Conservation (phyloP, 2,329 filamentous ascomycete species). For the Aureobasidium mangrovei region DNA sequence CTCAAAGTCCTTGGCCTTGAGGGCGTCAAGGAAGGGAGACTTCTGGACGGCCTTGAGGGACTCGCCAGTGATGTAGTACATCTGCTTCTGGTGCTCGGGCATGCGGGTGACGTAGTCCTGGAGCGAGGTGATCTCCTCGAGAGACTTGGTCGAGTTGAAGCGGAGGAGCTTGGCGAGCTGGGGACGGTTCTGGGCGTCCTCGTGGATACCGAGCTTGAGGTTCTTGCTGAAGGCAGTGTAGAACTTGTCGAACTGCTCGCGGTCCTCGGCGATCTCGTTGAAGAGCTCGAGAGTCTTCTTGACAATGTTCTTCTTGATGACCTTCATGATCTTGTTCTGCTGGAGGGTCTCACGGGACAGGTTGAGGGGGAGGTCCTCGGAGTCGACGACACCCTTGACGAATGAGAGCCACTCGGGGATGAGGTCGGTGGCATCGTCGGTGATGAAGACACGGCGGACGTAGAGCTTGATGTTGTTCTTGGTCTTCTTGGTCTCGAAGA, state of each 20-base stretch:
- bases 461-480: conserved; percentile 99
- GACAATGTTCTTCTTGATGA: conserved; percentile 99
- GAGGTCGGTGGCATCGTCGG: conserved; percentile 96
- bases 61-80: conserved; percentile 99
- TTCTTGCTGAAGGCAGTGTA: conserved; percentile 99
- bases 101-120: conserved; percentile 98
- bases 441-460: conserved; percentile 99
- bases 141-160: conserved; percentile 98
- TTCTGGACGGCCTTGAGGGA: conserved; percentile 96
- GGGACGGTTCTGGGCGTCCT: conserved; percentile 94
- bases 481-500: conserved; percentile 99
- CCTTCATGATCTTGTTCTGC: conserved; percentile 99
- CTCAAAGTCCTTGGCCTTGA: conserved; percentile 99
- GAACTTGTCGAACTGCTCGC: conserved; percentile 99
- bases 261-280: conserved; percentile 97
- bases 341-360: conserved; percentile 99
- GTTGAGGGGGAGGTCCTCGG: conserved; percentile 98
- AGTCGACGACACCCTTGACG: conserved; percentile 99
- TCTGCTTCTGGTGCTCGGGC: conserved; percentile 99
- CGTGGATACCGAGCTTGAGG: conserved; percentile 99
- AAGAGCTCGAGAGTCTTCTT: conserved; percentile 99
- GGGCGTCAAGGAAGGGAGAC: conserved; percentile 96
- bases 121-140: conserved; percentile 89
- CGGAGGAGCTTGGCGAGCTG: conserved; percentile 94
- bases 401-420: conserved; percentile 99